phyloP scores from a whole-genome alignment of 208 protist species.

The Wallacemonas collosoma region DNA sequence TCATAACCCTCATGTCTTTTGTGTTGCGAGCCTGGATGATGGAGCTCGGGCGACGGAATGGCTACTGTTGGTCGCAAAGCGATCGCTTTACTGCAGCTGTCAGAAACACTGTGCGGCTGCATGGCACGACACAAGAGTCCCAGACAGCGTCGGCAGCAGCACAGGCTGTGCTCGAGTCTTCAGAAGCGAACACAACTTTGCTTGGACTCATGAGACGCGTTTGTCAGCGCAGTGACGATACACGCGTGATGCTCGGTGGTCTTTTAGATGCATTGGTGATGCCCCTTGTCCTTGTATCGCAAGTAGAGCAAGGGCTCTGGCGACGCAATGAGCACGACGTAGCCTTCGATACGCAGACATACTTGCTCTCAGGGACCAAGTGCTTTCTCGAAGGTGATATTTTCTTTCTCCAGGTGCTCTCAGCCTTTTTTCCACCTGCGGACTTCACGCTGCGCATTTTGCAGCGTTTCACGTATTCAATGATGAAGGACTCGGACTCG shows the following conservation, averaged over 20 bases:
- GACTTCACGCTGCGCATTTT: conserved; percentile 63
- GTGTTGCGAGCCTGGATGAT: conserved; percentile 43
- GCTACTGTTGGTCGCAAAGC: conserved; percentile 3
- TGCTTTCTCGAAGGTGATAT: conserved; percentile 43
- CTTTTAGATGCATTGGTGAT: conserved; percentile 72
- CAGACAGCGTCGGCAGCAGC: conserved; percentile 9
- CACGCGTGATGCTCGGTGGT: conserved; percentile 20
- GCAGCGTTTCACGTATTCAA: conserved; percentile 61
- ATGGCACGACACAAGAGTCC: neutral
- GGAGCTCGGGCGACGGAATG: conserved; percentile 20
- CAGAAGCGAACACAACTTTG: neutral
- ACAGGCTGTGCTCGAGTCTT: neutral
- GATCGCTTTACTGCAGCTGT: neutral
- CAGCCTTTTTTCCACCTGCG: conserved; percentile 49
- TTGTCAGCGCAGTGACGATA: neutral
- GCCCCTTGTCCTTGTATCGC: conserved; percentile 69
- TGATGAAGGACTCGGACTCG: neutral
- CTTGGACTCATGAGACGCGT: neutral
- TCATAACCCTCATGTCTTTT: conserved; percentile 40
- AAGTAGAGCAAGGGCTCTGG: conserved; percentile 69
- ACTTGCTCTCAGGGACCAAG: conserved; percentile 14
- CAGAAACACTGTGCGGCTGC: neutral
- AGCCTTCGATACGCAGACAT: conserved; percentile 15
- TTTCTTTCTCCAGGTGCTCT: conserved; percentile 65
- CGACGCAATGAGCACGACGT: conserved; percentile 51